Evolutionary conservation across 305 asterid species (phyloP).

Genomic region (Withania somnifera): DNA sequence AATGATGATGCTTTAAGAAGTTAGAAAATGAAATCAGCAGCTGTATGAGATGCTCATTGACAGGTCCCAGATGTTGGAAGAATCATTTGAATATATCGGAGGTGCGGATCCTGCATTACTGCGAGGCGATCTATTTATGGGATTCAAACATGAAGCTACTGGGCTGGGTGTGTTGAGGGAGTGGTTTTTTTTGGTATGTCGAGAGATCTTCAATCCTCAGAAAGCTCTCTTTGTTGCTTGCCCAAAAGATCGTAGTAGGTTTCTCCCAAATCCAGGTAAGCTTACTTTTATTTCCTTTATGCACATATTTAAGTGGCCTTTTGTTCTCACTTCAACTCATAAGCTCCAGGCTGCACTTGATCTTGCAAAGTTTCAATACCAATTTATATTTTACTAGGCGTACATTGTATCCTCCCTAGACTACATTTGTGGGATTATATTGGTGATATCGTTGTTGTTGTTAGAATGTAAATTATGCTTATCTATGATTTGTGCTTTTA

Average conservation of each 20-base stretch:
- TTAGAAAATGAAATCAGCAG: neutral
- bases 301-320: neutral
- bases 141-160: neutral
- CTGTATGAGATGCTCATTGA: neutral
- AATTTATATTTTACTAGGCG: too few species aligned
- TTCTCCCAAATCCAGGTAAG: conserved; percentile 20
- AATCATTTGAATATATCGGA: neutral
- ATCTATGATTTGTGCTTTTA: conserved; percentile 25
- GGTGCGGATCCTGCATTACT: neutral
- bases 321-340: neutral
- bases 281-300: neutral
- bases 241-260: conserved; percentile 21
- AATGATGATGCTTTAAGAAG: neutral
- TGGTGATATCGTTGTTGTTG: too few species aligned
- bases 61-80: neutral
- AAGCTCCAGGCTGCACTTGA: neutral
- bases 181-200: neutral
- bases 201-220: neutral
- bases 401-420: too few species aligned
- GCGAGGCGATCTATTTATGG: neutral
- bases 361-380: too few species aligned
- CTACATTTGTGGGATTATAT: too few species aligned
- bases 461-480: neutral
- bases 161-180: neutral
- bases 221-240: neutral